phyloP scores from a whole-genome alignment of 495 filamentous ascomycete genomes.

The Daldinia grandis region DNA sequence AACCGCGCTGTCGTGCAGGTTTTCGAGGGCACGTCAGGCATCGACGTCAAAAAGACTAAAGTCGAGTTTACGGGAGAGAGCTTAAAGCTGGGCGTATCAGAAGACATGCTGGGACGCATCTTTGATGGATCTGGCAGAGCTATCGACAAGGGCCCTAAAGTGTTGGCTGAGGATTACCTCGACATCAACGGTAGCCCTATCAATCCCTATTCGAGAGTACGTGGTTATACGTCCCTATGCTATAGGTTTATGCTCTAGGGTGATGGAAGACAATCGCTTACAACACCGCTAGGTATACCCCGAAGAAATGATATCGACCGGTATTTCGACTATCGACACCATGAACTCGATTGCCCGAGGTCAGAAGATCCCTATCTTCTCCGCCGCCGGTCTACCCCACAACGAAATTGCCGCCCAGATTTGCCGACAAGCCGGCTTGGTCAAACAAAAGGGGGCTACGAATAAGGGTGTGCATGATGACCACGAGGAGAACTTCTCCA shows the following conservation, averaged over 20 bases:
- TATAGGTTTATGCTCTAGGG: background rate
- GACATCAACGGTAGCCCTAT: constrained; percentile 99
- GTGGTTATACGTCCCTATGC: constrained; percentile 34
- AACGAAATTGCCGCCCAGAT: constrained; percentile 99
- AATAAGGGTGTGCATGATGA: constrained; percentile 96
- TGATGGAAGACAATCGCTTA: constrained; percentile 2
- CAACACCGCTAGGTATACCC: constrained; percentile 78
- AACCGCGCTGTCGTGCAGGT: constrained; percentile 95
- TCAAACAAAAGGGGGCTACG: constrained; percentile 74
- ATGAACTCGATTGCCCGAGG: constrained; percentile 99
- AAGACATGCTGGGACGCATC: constrained; percentile 99
- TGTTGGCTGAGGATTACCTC: constrained; percentile 95
- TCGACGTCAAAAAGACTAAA: constrained; percentile 99
- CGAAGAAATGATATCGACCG: constrained; percentile 99
- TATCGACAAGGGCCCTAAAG: constrained; percentile 98
- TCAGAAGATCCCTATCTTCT: constrained; percentile 99
- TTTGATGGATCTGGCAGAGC: constrained; percentile 97
- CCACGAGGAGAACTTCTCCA: constrained; percentile 99
- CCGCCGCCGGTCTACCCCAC: constrained; percentile 95
- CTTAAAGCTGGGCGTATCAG: constrained; percentile 96
- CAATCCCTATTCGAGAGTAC: constrained; percentile 95
- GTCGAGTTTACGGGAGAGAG: constrained; percentile 97
- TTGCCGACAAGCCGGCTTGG: constrained; percentile 93
- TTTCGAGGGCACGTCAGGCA: constrained; percentile 95
- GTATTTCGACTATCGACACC: constrained; percentile 99